These are phyloP conservation scores for Solanum peruvianum DNA, from an alignment of 257 asterid species.

Conservation along the genomic window DNA sequence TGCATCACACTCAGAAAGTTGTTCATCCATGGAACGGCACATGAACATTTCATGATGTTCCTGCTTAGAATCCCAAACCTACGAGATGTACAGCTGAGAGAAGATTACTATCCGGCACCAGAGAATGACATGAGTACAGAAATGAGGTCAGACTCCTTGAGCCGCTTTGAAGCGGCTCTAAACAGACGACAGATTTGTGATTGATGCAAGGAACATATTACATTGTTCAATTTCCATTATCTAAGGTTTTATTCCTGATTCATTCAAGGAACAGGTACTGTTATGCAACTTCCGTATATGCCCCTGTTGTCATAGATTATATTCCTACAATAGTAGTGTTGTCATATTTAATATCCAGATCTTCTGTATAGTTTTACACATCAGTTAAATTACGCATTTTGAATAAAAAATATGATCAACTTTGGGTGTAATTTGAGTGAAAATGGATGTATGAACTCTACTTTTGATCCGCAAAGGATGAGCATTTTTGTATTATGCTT, in stretches of 20 bases:
- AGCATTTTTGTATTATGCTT: background rate
- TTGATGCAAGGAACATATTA: slow-evolving; percentile 8
- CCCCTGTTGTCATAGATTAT: background rate
- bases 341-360: background rate
- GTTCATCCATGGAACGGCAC: slow-evolving; percentile 79
- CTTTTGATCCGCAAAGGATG: background rate
- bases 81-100: slow-evolving; percentile 83
- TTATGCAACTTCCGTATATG: background rate
- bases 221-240: background rate
- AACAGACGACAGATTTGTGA: slow-evolving; percentile 56
- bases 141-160: slow-evolving; percentile 79
- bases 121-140: slow-evolving; percentile 97
- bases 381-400: background rate
- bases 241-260: background rate
- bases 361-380: background rate
- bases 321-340: background rate
- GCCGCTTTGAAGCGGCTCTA: slow-evolving; percentile 67
- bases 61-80: slow-evolving; percentile 31
- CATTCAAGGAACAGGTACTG: background rate
- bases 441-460: background rate
- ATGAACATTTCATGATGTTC: slow-evolving; percentile 78
- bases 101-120: slow-evolving; percentile 88
- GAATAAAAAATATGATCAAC: background rate
- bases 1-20: slow-evolving; percentile 56
- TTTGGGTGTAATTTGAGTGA: background rate